Evolutionary conservation across 1,284 basidiomycete species (phyloP), one percentile per base, ranked within the genome.

Genomic region (Apiotrichum laibachii): DNA sequence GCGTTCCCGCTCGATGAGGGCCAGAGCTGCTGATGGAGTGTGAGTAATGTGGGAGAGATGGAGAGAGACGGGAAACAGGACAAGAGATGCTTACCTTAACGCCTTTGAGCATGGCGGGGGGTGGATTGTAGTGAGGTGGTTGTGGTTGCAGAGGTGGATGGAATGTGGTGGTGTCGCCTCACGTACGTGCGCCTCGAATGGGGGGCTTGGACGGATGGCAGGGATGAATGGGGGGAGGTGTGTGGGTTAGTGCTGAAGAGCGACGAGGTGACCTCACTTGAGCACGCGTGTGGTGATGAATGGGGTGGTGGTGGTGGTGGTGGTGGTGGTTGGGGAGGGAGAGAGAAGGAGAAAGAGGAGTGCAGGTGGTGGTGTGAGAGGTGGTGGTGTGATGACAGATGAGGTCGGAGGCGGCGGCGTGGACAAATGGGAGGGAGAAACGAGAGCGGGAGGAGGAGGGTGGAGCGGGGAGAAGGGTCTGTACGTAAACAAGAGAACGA

Each of bases 21-120:
- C 73, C 73, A 75, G 26, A 75, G 65, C 67, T 74, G 75, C 72
- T 74, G 52, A 31, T 26, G 18, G 37, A 47, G 37, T 42, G 59
- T 57, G 56, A 60, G 62, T 50, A 35, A 42, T n/a, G 19, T 50
- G 15, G 19, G 46, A 39, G 13, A 43, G 33, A 13, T 35, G 49
- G 51, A 15, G 21, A 7, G 26, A 31, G 26, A 31, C 7, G 26
- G 26, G 26, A 31, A 31, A 31, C 26, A 31, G 26, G 26, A 4
- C 26, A 7, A 31, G 54, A 39, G 47, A 21, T 35, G n/a, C 73
- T 42, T 50, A 76, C 74, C 68, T 75, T 76, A 53, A 76, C 74
- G 51, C 74, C 75, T 60, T 77, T 76, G 65, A 77, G 70, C 75
- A 77, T 77, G 52, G 19, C 47, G 43, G n/a, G n/a, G 10, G n/a